phyloP scores from a whole-genome alignment of 306 rosid species.

The Lablab purpureus region DNA sequence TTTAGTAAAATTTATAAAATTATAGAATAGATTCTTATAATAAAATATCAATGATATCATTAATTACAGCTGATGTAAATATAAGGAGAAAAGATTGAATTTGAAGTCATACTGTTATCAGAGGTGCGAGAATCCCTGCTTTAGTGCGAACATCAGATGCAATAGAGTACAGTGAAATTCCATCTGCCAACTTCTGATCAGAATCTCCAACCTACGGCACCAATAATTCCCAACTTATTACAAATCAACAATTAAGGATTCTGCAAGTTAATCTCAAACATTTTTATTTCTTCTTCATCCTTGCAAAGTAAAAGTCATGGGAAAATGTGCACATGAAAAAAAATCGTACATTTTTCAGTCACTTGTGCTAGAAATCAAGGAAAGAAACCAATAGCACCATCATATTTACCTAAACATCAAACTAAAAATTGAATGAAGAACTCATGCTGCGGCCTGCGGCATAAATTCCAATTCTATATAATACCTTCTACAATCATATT shows the following conservation, averaged over 20 bases:
- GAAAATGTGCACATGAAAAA: background rate
- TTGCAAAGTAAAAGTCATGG: background rate
- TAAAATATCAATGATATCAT: background rate
- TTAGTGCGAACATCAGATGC: slow-evolving; percentile 65
- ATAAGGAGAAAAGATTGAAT: slow-evolving; percentile 1
- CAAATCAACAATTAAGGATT: background rate
- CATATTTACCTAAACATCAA: background rate
- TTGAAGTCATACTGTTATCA: slow-evolving; percentile 68
- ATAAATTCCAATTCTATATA: slow-evolving; percentile 7
- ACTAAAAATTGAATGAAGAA: slow-evolving; percentile 2
- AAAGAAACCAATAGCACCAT: background rate
- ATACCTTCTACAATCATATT: background rate
- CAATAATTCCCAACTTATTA: slow-evolving; percentile 33
- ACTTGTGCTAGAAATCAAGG: background rate
- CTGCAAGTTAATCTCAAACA: slow-evolving; percentile 11
- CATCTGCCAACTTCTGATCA: slow-evolving; percentile 97
- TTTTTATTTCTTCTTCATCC: background rate
- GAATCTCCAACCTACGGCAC: slow-evolving; percentile 93
- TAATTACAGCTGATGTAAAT: slow-evolving; percentile 19
- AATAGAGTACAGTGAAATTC: slow-evolving; percentile 78
- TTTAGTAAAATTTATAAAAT: background rate
- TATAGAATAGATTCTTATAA: background rate
- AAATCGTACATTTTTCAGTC: background rate
- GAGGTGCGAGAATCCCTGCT: slow-evolving; percentile 80
- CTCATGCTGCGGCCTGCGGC: background rate